Evolutionary conservation across 2,329 filamentous ascomycete genomes (phyloP).

Genomic region (Coniella vitis): DNA sequence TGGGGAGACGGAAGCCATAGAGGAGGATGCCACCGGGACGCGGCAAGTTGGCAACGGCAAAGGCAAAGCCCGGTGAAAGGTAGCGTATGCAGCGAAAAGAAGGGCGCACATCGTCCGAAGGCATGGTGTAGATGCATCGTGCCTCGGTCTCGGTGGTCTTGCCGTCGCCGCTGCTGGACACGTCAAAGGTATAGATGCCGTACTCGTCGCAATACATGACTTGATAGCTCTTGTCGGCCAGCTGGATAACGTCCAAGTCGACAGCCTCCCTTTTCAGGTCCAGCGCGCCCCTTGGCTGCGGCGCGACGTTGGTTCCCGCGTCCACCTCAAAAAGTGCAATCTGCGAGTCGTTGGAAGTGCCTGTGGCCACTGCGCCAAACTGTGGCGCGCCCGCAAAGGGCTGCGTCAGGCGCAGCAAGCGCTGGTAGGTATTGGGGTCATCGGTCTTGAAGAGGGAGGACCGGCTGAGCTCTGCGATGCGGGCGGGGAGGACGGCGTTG

Average conservation of each 20-base stretch:
- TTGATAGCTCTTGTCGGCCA: conserved; percentile 55
- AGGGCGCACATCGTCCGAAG: conserved; percentile 40
- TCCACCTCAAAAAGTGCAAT: conserved; percentile 71
- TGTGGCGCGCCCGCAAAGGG: conserved; percentile 48
- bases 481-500: conserved; percentile 27
- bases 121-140: conserved; percentile 49
- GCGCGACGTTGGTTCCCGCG: conserved; percentile 43
- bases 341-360: conserved; percentile 67
- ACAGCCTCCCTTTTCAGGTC: conserved; percentile 51
- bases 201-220: conserved; percentile 74
- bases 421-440: conserved; percentile 51
- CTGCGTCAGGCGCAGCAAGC: conserved; percentile 48
- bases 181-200: conserved; percentile 62
- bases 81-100: conserved; percentile 53
- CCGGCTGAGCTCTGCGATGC: conserved; percentile 46
- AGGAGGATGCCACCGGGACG: conserved; percentile 51
- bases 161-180: conserved; percentile 37
- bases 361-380: conserved; percentile 73
- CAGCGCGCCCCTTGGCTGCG: conserved; percentile 42
- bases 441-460: conserved; percentile 45
- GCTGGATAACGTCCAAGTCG: conserved; percentile 65
- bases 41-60: conserved; percentile 53
- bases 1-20: conserved; percentile 48
- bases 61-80: conserved; percentile 49
- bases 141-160: conserved; percentile 33